Base-by-base conservation (phyloP, 352 stramenopile species). In the Globisporangium heterothallicum region DNA sequence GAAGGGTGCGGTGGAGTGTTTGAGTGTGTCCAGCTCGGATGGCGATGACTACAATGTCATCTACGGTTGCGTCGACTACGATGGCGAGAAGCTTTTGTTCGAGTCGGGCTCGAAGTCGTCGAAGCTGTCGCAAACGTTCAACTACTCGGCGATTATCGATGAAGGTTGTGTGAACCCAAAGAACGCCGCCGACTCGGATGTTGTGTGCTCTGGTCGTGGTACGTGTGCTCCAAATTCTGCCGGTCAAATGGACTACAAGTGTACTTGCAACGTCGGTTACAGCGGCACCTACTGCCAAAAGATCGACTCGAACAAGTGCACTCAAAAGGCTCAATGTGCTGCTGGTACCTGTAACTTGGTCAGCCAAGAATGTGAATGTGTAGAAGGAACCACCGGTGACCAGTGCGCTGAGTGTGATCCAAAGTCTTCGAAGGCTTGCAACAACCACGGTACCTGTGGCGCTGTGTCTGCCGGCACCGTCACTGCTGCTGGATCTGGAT, bases 1-100 rank as follows among this genome's bases (percentile, higher is more conserved):
- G 1, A 78, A 80, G 53, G 69, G 63, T 14, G 64, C 41, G 7
- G 63, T 74, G 38, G 49, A 56, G 47, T 75, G 66, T 41, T 19
- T 75, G 7, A 58, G 52, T 30, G 54, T 64, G 5, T 58, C 55
- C 14, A 38, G 61, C 42, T 58, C 64, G 0, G 53, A 21, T 4
- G 49, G 51, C n/a, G 53, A 78, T 53, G 60, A 13, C 7, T 41
- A 83, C 18, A 66, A 67, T 19, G 72, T 86, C 9, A 86, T 91
- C 62, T 91, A 84, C 62, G 77, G 77, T n/a, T 91, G 80, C 54
- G 73, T 91, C 13, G 80, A 91, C 67, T 87, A 79, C 42, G 75
- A 91, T 56, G 72, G 69, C 40, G 54, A 54, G 4, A 75, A 77
- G 49, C 56, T 88, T 27, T 62, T 91, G 6, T 87, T 83, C 42